Evolutionary conservation across 2,329 filamentous ascomycete species (phyloP).

Genomic region (Aureobasidium subglaciale): DNA sequence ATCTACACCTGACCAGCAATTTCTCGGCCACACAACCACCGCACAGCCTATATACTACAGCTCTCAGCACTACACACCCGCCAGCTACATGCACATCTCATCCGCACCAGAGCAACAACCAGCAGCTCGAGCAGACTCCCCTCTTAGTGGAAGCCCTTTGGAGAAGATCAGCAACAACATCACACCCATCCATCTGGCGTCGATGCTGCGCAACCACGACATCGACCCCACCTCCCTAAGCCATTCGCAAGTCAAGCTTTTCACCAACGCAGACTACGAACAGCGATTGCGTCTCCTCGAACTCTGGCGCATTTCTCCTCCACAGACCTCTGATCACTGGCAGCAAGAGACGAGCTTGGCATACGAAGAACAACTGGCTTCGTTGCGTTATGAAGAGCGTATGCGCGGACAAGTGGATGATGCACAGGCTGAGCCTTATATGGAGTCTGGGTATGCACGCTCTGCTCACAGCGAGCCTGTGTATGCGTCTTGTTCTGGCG

Average conservation of each 20-base stretch:
- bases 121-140: slow-evolving; percentile 18
- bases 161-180: slow-evolving; percentile 34
- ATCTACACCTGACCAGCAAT: slow-evolving; percentile 30
- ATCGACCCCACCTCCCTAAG: slow-evolving; percentile 65
- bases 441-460: background rate
- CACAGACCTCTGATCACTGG: slow-evolving; percentile 42
- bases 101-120: slow-evolving; percentile 28
- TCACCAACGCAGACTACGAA: slow-evolving; percentile 63
- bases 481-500: slow-evolving; percentile 11
- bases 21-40: slow-evolving; percentile 29
- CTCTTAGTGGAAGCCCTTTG: slow-evolving; percentile 17
- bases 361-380: slow-evolving; percentile 49
- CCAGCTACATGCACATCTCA: slow-evolving; percentile 53
- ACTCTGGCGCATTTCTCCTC: slow-evolving; percentile 77
- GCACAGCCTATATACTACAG: slow-evolving; percentile 59
- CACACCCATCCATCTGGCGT: slow-evolving; percentile 36
- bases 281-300: slow-evolving; percentile 72
- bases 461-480: slow-evolving; percentile 9
- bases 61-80: slow-evolving; percentile 63
- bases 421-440: slow-evolving; percentile 10
- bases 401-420: slow-evolving; percentile 18
- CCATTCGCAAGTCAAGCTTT: slow-evolving; percentile 68
- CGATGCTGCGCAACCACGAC: slow-evolving; percentile 56
- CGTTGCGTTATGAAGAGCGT: slow-evolving; percentile 52
- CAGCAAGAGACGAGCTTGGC: slow-evolving; percentile 43